Base-by-base conservation (phyloP, 2,329 filamentous ascomycete genomes). In the Eutypella sp. region DNA sequence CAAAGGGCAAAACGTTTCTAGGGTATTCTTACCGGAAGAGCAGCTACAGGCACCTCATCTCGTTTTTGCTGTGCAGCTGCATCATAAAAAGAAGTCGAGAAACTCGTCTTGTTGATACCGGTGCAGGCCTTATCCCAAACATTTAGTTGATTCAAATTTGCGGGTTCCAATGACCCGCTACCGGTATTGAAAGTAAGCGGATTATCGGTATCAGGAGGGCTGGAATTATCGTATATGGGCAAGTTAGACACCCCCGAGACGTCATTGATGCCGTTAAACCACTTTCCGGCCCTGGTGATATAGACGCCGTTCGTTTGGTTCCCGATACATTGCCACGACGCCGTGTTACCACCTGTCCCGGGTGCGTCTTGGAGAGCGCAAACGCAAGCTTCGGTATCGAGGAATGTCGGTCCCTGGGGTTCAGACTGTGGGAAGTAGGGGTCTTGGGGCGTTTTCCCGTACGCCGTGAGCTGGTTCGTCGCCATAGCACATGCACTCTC, bases 301-400 rank as follows among this genome's bases (percentile, higher is more conserved):
- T 70, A 70, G 1, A 69, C 60, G 2, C 60, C 61, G 37, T 69
- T 55, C 0, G 67, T 71, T 49, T 71, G 69, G 47, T 72, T 69
- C 11, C 70, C 69, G 24, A 72, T 67, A 49, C 70, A 73, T 47
- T 70, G 68, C 70, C 70, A 73, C n/a, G 59, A 57, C 10, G 58
- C 55, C 22, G 53, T 41, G 5, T 46, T 43, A 42, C 44, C 56
- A 10, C 48, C 44, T 19, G 51, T 44, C 13, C 47, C 42, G 2
- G 60, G 55, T 3, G 57, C 44, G 16, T 51, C 37, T 19, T 60
- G 59, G 11, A 70, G 52, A 13, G 65, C 64, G 34, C 67, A 70
- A 10, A 69, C 52, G 41, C 67, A 70, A 3, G 65, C 67, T 10
- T 56, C 53, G 2, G 64, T 66, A 45, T 70, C 67, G 29, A 70